Conservation (phyloP, 352 stramenopile genomes). For the Phytophthora quininea region DNA sequence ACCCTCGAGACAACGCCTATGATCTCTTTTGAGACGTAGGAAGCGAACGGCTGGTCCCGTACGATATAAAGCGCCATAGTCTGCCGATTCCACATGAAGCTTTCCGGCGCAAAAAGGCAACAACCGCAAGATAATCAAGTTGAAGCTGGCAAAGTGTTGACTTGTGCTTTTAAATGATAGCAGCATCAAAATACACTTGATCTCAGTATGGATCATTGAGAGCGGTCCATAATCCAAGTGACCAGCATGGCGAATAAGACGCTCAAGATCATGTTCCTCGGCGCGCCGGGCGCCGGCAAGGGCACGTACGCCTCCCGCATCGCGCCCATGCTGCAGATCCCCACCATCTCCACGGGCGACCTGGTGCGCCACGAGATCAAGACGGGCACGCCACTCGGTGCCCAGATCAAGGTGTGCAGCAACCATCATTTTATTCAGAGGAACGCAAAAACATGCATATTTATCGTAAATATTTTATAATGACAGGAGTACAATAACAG, state of each 20-base stretch:
- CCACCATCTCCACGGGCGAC: slow-evolving; percentile 90
- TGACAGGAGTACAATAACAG: slow-evolving; percentile 79
- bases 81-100: no score
- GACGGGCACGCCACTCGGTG: slow-evolving; percentile 67
- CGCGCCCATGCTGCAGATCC: slow-evolving; percentile 84
- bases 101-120: no score
- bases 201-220: not conserved
- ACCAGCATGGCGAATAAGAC: slow-evolving; percentile 38
- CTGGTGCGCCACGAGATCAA: slow-evolving; percentile 91
- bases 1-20: not conserved
- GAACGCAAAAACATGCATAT: no score
- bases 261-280: slow-evolving; percentile 92
- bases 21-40: not conserved
- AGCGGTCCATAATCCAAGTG: slow-evolving; percentile 17
- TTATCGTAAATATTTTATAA: not conserved
- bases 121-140: not conserved
- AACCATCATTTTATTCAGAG: no score
- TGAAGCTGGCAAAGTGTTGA: slow-evolving; percentile 6
- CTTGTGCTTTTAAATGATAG: no score
- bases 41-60: not conserved
- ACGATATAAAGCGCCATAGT: not conserved
- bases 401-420: slow-evolving; percentile 68
- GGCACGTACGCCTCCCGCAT: slow-evolving; percentile 91
- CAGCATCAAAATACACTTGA: not conserved
- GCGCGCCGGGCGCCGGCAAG: slow-evolving; percentile 89